These are phyloP conservation scores for Diospyros kaki DNA, from an alignment of 148 eudicot species.

Conservation along the genomic window DNA sequence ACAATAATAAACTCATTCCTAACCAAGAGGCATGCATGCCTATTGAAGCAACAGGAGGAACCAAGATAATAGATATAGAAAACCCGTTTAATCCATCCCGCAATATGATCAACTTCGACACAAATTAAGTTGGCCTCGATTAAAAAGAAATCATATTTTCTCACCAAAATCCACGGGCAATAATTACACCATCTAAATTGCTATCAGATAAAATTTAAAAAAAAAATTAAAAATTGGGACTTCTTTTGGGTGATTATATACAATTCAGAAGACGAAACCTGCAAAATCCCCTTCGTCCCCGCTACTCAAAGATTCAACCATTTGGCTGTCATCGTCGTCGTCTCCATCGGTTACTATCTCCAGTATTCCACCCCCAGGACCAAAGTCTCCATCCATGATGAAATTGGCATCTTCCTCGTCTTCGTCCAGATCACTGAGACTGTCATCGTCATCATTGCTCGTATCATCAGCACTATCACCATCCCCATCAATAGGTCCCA, in stretches of 20 bases:
- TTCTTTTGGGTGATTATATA: not conserved
- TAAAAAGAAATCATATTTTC: too few species aligned
- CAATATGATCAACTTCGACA: too few species aligned
- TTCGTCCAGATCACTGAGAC: slow-evolving; percentile 48
- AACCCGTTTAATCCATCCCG: too few species aligned
- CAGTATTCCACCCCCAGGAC: slow-evolving; percentile 51
- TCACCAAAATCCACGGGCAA: too few species aligned
- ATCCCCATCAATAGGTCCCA: slow-evolving; percentile 55
- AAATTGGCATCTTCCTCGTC: slow-evolving; percentile 66
- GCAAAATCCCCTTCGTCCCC: slow-evolving; percentile 62
- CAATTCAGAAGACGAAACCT: slow-evolving; percentile 25
- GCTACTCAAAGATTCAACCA: slow-evolving; percentile 63
- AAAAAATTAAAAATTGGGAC: not conserved
- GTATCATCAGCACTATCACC: slow-evolving; percentile 59
- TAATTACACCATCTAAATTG: too few species aligned
- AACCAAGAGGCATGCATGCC: too few species aligned
- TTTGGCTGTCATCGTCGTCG: slow-evolving; percentile 65
- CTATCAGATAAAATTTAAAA: too few species aligned
- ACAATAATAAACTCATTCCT: too few species aligned
- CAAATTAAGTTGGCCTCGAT: too few species aligned
- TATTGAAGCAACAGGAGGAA: too few species aligned
- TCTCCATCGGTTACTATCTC: slow-evolving; percentile 82
- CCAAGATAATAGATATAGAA: too few species aligned
- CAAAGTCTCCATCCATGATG: slow-evolving; percentile 47
- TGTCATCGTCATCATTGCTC: slow-evolving; percentile 61